A percentile compares a stretch with the other conserved stretches of the same genome.
Evolutionary conservation across 805 yeast species (phyloP).

Genomic region (Tanozyma kutaoensis): DNA sequence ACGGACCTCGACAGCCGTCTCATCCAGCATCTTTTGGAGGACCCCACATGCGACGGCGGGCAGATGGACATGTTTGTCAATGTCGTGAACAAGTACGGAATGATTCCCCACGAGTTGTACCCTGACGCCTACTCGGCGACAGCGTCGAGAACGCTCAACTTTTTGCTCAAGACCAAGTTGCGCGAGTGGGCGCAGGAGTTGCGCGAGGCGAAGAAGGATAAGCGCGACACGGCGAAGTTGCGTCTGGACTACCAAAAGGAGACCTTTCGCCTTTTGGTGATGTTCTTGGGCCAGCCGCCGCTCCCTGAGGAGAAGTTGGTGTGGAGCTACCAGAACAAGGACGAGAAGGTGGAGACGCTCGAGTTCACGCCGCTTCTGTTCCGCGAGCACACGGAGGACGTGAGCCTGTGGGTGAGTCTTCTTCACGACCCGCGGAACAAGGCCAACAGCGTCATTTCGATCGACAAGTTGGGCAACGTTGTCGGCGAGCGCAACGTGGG

Average conservation of each 20-base stretch:
- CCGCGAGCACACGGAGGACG: slow-evolving; percentile 6
- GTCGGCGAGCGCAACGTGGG: slow-evolving; percentile 7
- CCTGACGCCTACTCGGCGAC: slow-evolving; percentile 9
- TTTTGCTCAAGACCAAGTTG: slow-evolving; percentile 8
- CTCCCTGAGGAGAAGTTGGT: slow-evolving; percentile 3
- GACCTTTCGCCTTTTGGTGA: slow-evolving; percentile 7
- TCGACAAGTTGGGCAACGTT: slow-evolving; percentile 8
- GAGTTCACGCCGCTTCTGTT: slow-evolving; percentile 8
- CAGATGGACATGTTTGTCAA: slow-evolving; percentile 10
- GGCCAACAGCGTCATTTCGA: slow-evolving; percentile 5
- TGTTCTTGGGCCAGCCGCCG: slow-evolving; percentile 10
- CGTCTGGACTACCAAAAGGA: slow-evolving; percentile 7
- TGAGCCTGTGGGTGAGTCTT: slow-evolving; percentile 7
- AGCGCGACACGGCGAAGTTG: neutral
- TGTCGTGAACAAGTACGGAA: slow-evolving; percentile 9
- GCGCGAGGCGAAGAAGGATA: slow-evolving; percentile 2
- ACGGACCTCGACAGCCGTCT: slow-evolving; percentile 5
- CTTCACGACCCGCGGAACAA: slow-evolving; percentile 10
- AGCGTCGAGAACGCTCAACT: slow-evolving; percentile 7
- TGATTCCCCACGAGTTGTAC: slow-evolving; percentile 7
- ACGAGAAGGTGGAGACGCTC: slow-evolving; percentile 4
- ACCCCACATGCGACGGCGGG: slow-evolving; percentile 9
- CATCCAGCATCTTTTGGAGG: slow-evolving; percentile 6
- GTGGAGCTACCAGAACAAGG: slow-evolving; percentile 8
- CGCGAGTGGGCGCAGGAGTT: slow-evolving; percentile 9